phyloP scores from a whole-genome alignment of 306 rosid species.

The Sechiopsis laciniata region DNA sequence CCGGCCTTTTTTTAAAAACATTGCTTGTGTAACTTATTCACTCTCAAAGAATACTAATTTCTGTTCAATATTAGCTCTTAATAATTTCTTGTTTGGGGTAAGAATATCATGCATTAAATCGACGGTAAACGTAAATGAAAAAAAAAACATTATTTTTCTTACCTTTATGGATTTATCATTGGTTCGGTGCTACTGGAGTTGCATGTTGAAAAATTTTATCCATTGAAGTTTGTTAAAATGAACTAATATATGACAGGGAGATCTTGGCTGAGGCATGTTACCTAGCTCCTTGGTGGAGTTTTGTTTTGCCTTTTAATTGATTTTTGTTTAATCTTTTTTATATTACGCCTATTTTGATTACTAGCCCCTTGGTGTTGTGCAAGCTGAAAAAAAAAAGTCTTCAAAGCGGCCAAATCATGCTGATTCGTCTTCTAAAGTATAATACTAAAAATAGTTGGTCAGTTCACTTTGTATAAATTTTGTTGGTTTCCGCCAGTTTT shows the following conservation, averaged over 20 bases:
- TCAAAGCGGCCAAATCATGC: neutral
- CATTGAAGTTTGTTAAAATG: neutral
- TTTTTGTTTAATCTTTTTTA: neutral
- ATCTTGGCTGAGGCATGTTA: neutral
- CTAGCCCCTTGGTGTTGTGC: neutral
- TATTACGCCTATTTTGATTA: neutral
- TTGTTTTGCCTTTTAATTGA: too few species aligned
- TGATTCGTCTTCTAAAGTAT: neutral
- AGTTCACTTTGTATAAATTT: neutral
- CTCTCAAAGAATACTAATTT: neutral
- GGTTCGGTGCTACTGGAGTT: neutral
- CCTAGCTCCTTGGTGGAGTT: neutral
- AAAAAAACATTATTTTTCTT: neutral
- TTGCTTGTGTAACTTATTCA: neutral
- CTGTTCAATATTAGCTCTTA: neutral
- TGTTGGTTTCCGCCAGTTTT: neutral
- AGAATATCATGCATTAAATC: neutral
- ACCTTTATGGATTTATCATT: neutral
- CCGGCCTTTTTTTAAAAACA: neutral
- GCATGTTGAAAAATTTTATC: neutral
- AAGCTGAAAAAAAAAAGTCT: neutral
- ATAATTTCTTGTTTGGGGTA: neutral
- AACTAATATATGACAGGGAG: neutral
- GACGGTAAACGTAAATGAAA: neutral
- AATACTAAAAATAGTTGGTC: constrained; percentile 5